Evolutionary conservation across 2,329 filamentous ascomycete genomes (phyloP), one percentile per base, ranked within the genome.

Genomic region (Cordyceps militaris): DNA sequence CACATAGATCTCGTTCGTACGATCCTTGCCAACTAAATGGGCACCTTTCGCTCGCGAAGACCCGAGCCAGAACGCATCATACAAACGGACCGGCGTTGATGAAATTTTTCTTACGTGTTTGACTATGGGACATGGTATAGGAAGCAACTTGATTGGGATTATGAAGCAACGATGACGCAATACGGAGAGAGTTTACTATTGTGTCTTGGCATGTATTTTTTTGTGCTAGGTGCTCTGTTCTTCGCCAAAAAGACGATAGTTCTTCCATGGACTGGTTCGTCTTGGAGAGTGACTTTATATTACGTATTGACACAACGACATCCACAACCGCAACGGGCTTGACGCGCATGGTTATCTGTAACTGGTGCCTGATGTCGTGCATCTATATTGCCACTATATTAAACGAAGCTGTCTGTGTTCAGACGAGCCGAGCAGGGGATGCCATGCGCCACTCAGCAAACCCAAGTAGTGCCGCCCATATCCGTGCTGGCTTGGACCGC

Each of bases 1-100:
- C n/a, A 4, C 10, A 14, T 64, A 90, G 89, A 94, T 62, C 86
- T 94, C 60, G 89, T 94, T 68, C 86, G 89, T 68, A 93, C 89
- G 55, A 91, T 94, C 69, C 85, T 94, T 64, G 88, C 89, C 73
- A 93, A 93, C 77, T 94, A 81, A 66, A 61, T 55, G 73, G 19
- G 53, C 46, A 49, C 21, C 24, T 34, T 55, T 26, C 32, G 49
- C 50, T 55, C 30, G 28, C 42, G 28, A 32, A n/a, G n/a, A n/a
- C n/a, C n/a, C 30, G 40, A 47, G 43, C 55, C 48, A 34, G 40
- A 48, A 48, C 58, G 40, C 56, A 56, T 56, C n/a, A 57, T 57
- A 54, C 49, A 57, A 50, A 59, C 24, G 56, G 56, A 52, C 42
- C 36, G 61, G 56, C 56, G 51, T 56, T 60, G 62, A 61, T 59